phyloP scores from a whole-genome alignment of 2,329 filamentous ascomycete species.

The Calonectria fujianensis region DNA sequence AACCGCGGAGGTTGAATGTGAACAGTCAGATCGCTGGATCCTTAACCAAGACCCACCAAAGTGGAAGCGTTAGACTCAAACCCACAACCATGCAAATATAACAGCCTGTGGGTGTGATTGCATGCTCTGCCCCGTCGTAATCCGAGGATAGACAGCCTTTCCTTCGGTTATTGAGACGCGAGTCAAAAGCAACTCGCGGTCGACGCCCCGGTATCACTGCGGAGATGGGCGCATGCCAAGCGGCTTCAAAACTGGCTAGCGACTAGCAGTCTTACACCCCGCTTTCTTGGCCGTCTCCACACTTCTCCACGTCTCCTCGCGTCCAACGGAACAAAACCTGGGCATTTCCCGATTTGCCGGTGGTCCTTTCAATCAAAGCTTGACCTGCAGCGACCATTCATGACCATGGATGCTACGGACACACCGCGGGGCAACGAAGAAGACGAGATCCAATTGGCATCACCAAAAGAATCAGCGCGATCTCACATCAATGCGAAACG shows the following conservation, averaged over 20 bases:
- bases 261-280: constrained; percentile 15
- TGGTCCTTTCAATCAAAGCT: background rate
- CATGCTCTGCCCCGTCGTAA: background rate
- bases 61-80: background rate
- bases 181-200: background rate
- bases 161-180: constrained; percentile 17
- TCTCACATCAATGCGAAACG: constrained; percentile 18
- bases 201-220: background rate
- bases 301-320: constrained; percentile 14
- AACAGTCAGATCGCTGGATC: background rate
- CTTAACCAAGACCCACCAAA: background rate
- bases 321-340: constrained; percentile 33
- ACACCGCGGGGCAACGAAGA: constrained; percentile 1
- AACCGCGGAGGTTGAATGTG: background rate
- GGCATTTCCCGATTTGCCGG: constrained; percentile 43
- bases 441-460: background rate
- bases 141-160: background rate
- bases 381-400: background rate
- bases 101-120: background rate
- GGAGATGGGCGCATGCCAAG: background rate
- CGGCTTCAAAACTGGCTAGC: background rate
- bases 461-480: background rate
- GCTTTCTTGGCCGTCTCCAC: constrained; percentile 31
- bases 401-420: constrained; percentile 22
- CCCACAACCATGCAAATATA: background rate